phyloP scores from a whole-genome alignment of 1,284 basidiomycete genomes.

The Fomitopsis pinicola region DNA sequence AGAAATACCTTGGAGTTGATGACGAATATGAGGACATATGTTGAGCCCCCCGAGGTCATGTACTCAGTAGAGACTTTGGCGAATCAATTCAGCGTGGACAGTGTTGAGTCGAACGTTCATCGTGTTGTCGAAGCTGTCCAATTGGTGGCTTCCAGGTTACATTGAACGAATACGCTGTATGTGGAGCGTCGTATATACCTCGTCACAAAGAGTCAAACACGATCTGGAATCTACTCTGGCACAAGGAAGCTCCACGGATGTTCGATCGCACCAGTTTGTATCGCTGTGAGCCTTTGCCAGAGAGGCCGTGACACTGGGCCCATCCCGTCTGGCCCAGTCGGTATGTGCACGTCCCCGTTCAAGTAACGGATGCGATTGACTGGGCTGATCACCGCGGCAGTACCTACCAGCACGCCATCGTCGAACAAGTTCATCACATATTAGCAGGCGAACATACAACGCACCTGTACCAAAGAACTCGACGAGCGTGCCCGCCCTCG shows the following conservation, averaged over 20 bases:
- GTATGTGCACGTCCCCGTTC: conserved; percentile 80
- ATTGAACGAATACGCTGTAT: too few species aligned
- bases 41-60: conserved; percentile 25
- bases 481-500: conserved; percentile 67
- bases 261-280: conserved; percentile 80
- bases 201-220: background rate
- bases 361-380: conserved; percentile 86
- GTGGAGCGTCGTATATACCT: too few species aligned
- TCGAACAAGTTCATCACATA: background rate
- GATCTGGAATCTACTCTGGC: conserved; percentile 18
- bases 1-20: conserved; percentile 58
- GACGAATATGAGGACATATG: conserved; percentile 74
- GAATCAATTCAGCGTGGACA: background rate
- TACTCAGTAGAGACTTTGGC: background rate
- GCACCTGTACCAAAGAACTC: conserved; percentile 94
- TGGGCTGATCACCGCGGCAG: conserved; percentile 83
- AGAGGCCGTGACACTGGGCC: conserved; percentile 81
- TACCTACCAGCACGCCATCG: conserved; percentile 34
- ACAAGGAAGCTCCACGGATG: conserved; percentile 82
- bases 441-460: conserved; percentile 3
- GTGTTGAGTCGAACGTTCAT: too few species aligned
- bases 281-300: conserved; percentile 80
- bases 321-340: conserved; percentile 83
- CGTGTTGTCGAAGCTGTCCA: too few species aligned
- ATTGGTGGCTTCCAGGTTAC: too few species aligned